Base-by-base conservation (phyloP, 345 rosid genomes). In the Bruguiera gymnorhiza region DNA sequence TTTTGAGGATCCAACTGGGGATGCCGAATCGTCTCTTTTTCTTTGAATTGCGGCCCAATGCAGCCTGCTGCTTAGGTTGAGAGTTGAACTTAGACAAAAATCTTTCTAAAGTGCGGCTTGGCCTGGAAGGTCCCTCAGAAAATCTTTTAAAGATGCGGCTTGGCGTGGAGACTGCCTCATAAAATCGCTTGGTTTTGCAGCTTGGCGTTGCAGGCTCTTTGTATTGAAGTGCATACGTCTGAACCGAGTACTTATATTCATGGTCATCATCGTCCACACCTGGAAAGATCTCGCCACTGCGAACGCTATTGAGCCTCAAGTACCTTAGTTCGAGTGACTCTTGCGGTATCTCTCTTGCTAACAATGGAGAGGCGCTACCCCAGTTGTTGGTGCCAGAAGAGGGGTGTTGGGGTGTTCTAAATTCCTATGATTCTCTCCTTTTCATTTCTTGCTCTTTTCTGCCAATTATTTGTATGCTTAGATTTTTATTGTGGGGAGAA, bases 301-400 rank as follows among this genome's bases (percentile, higher is more conserved):
- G 81, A 54, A 68, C 13, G 0, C 70, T 26, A 39, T 73, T 76
- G 70, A 85, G 84, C 70, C 75, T 76, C 20, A 39, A 15, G 71
- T 87, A 87, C 71, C 70, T 84, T 69, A 75, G 85, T 6, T 85
- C 84, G 13, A 87, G 86, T 20, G 89, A 82, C 65, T 84, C 86
- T 23, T 76, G 72, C 4, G 86, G 86, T 52, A 87, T 46, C 79
- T 83, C 65, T 60, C 85, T 78, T 69, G 89, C 88, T 65, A 87
- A 55, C 80, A 87, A 55, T 1, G 89, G 92, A 32, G 89, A 87
- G 5, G 82, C 83, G 32, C 86, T 85, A 0, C 92, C 92, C 92
- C 92, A 84, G 62, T 78, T 68, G 71, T 84, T 85, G 58, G 81
- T 82, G 34, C 88, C 88, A 37, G 66, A 50, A 57, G 86, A 80